phyloP scores from a whole-genome alignment of 2,329 filamentous ascomycete genomes.

The Verticillium klebahnii region DNA sequence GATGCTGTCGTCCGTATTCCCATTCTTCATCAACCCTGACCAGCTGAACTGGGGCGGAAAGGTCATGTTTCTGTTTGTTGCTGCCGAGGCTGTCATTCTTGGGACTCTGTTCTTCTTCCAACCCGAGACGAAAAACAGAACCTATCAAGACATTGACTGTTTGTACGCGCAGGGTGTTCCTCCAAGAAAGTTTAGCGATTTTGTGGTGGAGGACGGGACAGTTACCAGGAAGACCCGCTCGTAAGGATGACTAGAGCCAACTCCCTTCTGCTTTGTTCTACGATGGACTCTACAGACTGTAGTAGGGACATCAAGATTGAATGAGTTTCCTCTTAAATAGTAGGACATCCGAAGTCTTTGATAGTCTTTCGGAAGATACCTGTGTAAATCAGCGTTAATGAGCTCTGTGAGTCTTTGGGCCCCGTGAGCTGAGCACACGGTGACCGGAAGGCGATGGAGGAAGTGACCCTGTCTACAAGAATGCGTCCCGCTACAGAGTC shows the following conservation, averaged over 20 bases:
- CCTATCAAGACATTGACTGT: slow-evolving; percentile 26
- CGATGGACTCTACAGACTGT: no score
- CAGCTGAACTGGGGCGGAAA: slow-evolving; percentile 32
- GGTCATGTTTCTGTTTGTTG: slow-evolving; percentile 31
- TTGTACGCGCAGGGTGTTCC: slow-evolving; percentile 19
- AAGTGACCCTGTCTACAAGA: no score
- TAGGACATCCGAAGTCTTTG: no score
- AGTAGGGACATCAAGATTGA: no score
- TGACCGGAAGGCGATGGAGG: no score
- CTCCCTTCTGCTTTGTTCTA: no score
- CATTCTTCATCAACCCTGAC: slow-evolving; percentile 31
- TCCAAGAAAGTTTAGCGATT: slow-evolving; percentile 18
- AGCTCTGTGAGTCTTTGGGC: no score
- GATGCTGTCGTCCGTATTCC: slow-evolving; percentile 29
- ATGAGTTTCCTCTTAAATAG: no score
- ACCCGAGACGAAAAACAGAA: slow-evolving; percentile 32
- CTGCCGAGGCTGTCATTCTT: slow-evolving; percentile 27
- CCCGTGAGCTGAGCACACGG: no score
- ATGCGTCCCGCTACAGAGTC: no score
- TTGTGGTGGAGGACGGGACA: slow-evolving; percentile 13
- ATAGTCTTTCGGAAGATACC: no score
- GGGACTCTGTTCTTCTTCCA: slow-evolving; percentile 25
- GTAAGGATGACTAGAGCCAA: neutral
- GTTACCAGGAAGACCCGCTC: slow-evolving; percentile 9
- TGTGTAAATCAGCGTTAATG: no score